Conservation (phyloP, 2,329 filamentous ascomycete species). For the Macrophomina phaseolina region DNA sequence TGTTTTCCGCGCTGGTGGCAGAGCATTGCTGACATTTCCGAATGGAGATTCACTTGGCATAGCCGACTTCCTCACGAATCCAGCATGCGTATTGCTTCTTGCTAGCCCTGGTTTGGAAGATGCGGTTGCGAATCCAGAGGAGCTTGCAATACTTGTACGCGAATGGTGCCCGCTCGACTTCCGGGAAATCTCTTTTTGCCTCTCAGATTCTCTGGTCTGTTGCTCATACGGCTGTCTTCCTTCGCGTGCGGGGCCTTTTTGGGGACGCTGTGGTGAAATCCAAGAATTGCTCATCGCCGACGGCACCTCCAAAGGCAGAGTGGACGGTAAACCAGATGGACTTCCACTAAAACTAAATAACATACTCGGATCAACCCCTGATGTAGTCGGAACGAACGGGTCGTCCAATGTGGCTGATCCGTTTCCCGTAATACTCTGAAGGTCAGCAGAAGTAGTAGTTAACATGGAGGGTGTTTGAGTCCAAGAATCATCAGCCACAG, state of each 20-base stretch:
- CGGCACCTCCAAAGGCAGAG: too few species aligned
- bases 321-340: not conserved
- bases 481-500: constrained; percentile 18
- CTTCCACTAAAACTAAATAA: constrained; percentile 47
- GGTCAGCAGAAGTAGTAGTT: constrained; percentile 19
- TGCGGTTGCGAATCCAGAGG: constrained; percentile 42
- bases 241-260: constrained; percentile 30
- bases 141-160: constrained; percentile 48
- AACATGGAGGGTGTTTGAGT: constrained; percentile 18
- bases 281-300: not conserved
- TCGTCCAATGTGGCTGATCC: constrained; percentile 2
- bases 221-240: constrained; percentile 48
- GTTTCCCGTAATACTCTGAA: constrained; percentile 10
- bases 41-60: constrained; percentile 33
- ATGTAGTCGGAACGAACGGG: constrained; percentile 43
- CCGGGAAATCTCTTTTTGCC: constrained; percentile 42
- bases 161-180: constrained; percentile 40
- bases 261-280: constrained; percentile 32
- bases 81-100: constrained; percentile 55
- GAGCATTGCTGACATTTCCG: constrained; percentile 1
- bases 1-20: constrained; percentile 42
- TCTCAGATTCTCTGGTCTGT: constrained; percentile 40
- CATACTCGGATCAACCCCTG: constrained; percentile 56
- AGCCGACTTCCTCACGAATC: constrained; percentile 30
- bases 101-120: constrained; percentile 43